Percentiles rank a stretch among this genome's conserved stretches.
These are phyloP conservation scores for Lophiotrema nucula DNA, from an alignment of 495 filamentous ascomycete species.

Conservation along the genomic window DNA sequence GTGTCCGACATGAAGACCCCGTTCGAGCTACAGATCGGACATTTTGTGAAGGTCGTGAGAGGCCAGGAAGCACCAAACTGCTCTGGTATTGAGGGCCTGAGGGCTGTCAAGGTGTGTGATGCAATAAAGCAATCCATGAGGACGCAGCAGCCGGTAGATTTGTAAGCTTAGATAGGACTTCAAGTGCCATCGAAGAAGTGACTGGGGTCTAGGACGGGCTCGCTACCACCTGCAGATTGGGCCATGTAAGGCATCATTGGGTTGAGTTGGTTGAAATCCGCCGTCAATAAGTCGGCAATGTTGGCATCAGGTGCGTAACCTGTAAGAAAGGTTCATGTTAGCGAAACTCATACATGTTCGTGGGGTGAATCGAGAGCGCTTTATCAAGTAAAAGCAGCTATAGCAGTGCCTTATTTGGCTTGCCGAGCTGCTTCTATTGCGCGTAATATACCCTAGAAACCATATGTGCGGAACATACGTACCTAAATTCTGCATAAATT, in stretches of 20 bases:
- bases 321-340: too few species aligned
- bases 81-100: conserved; percentile 33
- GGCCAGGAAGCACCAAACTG: conserved; percentile 43
- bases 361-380: too few species aligned
- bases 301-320: conserved; percentile 46
- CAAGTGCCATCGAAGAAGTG: neutral
- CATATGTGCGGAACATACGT: too few species aligned
- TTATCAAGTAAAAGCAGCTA: too few species aligned
- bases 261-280: conserved; percentile 31
- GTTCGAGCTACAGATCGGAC: conserved; percentile 56
- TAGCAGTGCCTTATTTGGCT: too few species aligned
- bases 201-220: neutral
- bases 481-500: conserved; percentile 44
- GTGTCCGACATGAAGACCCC: conserved; percentile 39
- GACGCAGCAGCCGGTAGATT: conserved; percentile 12
- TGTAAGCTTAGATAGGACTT: too few species aligned
- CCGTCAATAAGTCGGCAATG: conserved; percentile 27
- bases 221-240: neutral
- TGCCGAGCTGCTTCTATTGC: too few species aligned
- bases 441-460: too few species aligned
- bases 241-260: conserved; percentile 17
- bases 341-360: too few species aligned
- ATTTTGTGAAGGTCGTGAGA: conserved; percentile 55
- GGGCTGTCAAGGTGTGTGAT: conserved; percentile 37
- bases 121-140: conserved; percentile 34